phyloP scores from a whole-genome alignment of 208 protist species.

The Trypanosoma grayi region DNA sequence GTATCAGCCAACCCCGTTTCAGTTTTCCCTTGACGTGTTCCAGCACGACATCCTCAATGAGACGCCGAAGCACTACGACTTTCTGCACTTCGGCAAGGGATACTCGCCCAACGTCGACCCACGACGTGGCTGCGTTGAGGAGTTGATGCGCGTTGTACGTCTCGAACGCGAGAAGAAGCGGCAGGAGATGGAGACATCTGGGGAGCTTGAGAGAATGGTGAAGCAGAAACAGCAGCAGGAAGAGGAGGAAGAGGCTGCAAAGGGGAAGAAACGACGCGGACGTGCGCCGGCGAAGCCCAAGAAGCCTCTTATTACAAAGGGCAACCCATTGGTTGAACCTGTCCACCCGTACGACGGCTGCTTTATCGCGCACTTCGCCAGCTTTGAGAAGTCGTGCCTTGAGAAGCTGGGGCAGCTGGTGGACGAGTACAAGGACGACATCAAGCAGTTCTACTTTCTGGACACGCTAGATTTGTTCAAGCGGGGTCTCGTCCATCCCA shows the following conservation, averaged over 20 bases:
- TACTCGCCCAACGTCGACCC: constrained; percentile 85
- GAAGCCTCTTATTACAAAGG: constrained; percentile 40
- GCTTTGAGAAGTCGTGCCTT: constrained; percentile 87
- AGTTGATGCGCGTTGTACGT: constrained; percentile 77
- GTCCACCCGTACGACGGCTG: constrained; percentile 76
- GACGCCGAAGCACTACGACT: constrained; percentile 87
- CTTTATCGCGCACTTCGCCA: constrained; percentile 87
- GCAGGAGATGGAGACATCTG: constrained; percentile 49
- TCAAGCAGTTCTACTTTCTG: constrained; percentile 82
- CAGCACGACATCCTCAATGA: constrained; percentile 83
- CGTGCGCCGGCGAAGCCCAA: constrained; percentile 20
- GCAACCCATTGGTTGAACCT: constrained; percentile 41
- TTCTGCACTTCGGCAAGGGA: constrained; percentile 83
- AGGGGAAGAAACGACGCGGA: constrained; percentile 17
- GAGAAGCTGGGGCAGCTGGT: constrained; percentile 80
- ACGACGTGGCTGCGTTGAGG: constrained; percentile 51
- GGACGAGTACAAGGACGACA: constrained; percentile 72
- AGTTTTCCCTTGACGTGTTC: constrained; percentile 90
- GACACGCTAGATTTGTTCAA: constrained; percentile 87
- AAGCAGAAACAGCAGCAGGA: constrained; percentile 14
- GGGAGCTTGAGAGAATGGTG: constrained; percentile 44
- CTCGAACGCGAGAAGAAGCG: constrained; percentile 74
- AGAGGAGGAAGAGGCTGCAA: constrained; percentile 17
- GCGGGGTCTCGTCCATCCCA: constrained; percentile 74
- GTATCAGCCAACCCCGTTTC: constrained; percentile 85